Evolutionary conservation across 2,329 filamentous ascomycete genomes (phyloP), one percentile per base, ranked within the genome.

Genomic region (Botrytis tulipae): DNA sequence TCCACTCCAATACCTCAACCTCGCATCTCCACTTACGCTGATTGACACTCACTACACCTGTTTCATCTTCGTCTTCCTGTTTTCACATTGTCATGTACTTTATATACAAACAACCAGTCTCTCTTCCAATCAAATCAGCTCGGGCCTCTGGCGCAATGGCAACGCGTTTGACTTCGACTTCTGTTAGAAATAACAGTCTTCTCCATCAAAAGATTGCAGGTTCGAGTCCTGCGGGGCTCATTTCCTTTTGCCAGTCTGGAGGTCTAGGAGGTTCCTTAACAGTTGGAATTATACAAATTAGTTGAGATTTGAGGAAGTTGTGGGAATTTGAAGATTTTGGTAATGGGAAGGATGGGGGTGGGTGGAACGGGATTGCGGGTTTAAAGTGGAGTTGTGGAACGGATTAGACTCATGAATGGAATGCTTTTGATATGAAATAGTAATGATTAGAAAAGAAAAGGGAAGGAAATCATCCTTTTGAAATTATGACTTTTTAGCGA

Each of bases 61-160:
- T 20, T 9, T 22, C 20, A 5, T 59, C 29, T 59, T 22, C 4
- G 16, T 22, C 29, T 59, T 14, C 8, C 25, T 16, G n/a, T 3
- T 29, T 29, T 18, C 10, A 1, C 6, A 10, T 1, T 3, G 20
- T 29, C 1, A 4, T 2, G 6, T 1, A 59, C 5, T 4, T 18
- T n/a, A 51, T 37, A n/a, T n/a, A 35, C 1, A 0, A 3, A 0
- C 29, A 40, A 16, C 0, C 0, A 0, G 0, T 2, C 0, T 0
- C 0, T 0, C 18, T 7, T 4, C 2, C 60, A 62, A 42, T 42
- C 25, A 62, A 67, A n/a, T n/a, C 14, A 1, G 14, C 4, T 4
- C 2, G 65, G 65, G 65, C 46, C 54, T 22, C 32, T 68, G 65
- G 65, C 65, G 65, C 65, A 68, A 68, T 68, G 65, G 65, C 32